A percentile compares a stretch with the other conserved stretches of the same genome.
These are phyloP conservation scores for Hypoxylon sp. DNA, from an alignment of 2,329 filamentous ascomycete genomes.

Conservation along the genomic window DNA sequence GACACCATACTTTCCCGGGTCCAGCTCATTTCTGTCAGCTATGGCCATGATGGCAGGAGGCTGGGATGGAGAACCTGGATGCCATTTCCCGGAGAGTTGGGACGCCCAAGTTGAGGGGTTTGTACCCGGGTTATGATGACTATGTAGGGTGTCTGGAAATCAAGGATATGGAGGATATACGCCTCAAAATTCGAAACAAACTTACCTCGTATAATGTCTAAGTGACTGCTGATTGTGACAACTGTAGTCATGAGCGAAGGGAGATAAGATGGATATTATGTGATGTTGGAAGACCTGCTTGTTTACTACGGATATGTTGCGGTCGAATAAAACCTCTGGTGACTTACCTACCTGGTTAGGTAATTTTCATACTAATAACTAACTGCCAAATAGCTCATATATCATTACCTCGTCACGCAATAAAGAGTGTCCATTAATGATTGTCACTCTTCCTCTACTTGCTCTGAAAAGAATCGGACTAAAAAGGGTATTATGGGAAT, in stretches of 20 bases:
- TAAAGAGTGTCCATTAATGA: not conserved
- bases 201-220: too few relatives aligned
- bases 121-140: conserved; percentile 49
- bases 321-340: not conserved
- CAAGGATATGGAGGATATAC: not conserved
- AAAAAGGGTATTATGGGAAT: not conserved
- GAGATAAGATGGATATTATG: too few relatives aligned
- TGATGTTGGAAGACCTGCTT: too few relatives aligned
- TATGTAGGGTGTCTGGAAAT: not conserved
- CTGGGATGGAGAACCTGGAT: conserved; percentile 63
- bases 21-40: conserved; percentile 62
- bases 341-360: too few relatives aligned
- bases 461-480: not conserved
- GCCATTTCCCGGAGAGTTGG: conserved; percentile 62
- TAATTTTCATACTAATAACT: not conserved
- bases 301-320: too few relatives aligned
- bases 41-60: conserved; percentile 69
- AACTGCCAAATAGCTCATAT: not conserved
- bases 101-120: conserved; percentile 63
- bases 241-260: too few relatives aligned
- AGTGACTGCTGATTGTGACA: too few relatives aligned
- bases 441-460: not conserved
- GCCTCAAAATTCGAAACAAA: not conserved
- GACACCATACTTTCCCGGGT: conserved; percentile 68
- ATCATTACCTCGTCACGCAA: not conserved